phyloP scores from a whole-genome alignment of 2,329 filamentous ascomycete genomes.

The Ceratocystis huliohia region DNA sequence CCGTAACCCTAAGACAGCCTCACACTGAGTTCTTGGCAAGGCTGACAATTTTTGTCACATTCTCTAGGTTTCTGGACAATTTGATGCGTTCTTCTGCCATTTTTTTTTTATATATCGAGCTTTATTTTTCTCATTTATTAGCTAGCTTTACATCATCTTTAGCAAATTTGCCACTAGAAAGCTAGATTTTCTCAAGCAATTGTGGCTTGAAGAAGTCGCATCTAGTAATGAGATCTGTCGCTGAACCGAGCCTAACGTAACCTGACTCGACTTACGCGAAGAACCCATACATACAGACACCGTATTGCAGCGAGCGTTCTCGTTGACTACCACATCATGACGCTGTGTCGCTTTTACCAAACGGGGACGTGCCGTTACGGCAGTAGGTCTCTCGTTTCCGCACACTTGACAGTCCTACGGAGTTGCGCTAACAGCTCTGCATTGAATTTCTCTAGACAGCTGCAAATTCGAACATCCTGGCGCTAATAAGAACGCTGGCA shows the following conservation, averaged over 20 bases:
- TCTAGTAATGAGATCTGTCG: neutral
- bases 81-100: neutral
- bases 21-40: neutral
- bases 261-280: neutral
- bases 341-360: conserved; percentile 21
- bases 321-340: conserved; percentile 5
- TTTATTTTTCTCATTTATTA: neutral
- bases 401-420: neutral
- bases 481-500: conserved; percentile 26
- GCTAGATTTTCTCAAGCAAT: neutral
- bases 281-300: neutral
- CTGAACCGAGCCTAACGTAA: neutral
- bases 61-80: neutral
- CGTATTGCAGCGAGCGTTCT: neutral
- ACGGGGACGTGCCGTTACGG: conserved; percentile 39
- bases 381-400: conserved; percentile 30
- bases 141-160: neutral
- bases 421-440: neutral
- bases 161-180: neutral
- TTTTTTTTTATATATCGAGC: neutral
- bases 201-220: neutral
- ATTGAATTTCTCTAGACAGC: conserved; percentile 30
- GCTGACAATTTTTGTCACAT: neutral
- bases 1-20: neutral
- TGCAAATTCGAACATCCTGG: conserved; percentile 45